Conservation (phyloP, 495 filamentous ascomycete species). For the Penicillium nucicola region DNA sequence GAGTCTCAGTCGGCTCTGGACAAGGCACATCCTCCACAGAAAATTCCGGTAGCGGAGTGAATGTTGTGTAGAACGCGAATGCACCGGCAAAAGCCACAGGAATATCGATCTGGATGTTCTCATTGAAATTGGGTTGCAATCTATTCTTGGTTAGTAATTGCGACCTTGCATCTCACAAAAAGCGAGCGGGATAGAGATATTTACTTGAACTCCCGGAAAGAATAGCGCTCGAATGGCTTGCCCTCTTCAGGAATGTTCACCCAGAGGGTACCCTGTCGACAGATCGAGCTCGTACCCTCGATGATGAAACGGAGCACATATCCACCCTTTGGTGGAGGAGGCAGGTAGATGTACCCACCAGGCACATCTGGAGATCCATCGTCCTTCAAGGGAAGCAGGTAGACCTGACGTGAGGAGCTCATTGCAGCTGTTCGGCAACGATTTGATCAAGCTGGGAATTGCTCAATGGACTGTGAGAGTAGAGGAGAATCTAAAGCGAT, state of each 20-base stretch:
- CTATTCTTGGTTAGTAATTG: conserved; percentile 46
- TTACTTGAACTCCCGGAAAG: conserved; percentile 85
- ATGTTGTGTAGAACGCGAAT: conserved; percentile 95
- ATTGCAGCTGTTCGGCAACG: conserved; percentile 17
- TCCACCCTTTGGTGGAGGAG: conserved; percentile 65
- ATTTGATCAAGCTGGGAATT: background rate
- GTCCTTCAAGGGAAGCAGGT: conserved; percentile 86
- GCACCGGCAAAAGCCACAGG: conserved; percentile 81
- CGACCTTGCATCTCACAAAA: background rate
- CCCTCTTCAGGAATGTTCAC: conserved; percentile 85
- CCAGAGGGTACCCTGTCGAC: conserved; percentile 89
- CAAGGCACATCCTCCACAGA: conserved; percentile 51
- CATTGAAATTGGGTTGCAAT: conserved; percentile 87
- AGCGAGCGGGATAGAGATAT: background rate
- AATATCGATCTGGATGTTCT: conserved; percentile 82
- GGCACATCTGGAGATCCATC: conserved; percentile 86
- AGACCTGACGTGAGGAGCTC: conserved; percentile 53
- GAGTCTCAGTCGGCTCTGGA: conserved; percentile 62
- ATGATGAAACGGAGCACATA: conserved; percentile 88
- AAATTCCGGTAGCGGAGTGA: conserved; percentile 79
- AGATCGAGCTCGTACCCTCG: conserved; percentile 94
- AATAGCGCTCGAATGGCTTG: conserved; percentile 66
- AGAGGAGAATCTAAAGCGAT: conserved; percentile 4
- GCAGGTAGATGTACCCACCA: conserved; percentile 87
- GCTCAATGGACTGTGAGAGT: conserved; percentile 1